Evolutionary conservation across 1,139 yeast species (phyloP).

Genomic region (Yamadazyma conglobata): DNA sequence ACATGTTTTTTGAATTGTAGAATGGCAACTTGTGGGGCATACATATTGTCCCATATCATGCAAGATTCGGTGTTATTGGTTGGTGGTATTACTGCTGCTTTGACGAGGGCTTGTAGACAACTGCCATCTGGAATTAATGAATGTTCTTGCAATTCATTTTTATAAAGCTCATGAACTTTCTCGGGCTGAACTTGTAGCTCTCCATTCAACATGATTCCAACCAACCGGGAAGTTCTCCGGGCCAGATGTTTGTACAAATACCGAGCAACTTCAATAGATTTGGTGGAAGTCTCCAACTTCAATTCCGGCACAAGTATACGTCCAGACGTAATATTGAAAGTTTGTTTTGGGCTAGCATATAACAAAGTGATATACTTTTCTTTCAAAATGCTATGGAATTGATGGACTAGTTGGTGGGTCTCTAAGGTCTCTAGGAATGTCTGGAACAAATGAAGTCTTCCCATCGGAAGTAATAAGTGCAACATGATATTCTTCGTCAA

Average conservation of each 20-base stretch:
- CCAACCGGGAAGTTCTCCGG: constrained; percentile 22
- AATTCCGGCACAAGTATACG: constrained; percentile 1
- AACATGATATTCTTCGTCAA: constrained; percentile 32
- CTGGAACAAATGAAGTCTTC: constrained; percentile 1
- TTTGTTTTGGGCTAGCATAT: constrained; percentile 9
- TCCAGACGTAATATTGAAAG: neutral
- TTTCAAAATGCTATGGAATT: no score
- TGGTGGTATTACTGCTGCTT: constrained; percentile 25
- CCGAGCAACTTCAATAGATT: constrained; percentile 2
- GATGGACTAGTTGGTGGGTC: no score
- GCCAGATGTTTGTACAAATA: no score
- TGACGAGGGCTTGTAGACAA: constrained; percentile 42
- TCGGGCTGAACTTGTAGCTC: constrained; percentile 41
- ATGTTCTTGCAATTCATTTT: constrained; percentile 18
- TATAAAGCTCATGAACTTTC: constrained; percentile 33
- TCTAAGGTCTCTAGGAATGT: neutral
- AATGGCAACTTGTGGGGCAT: constrained; percentile 61
- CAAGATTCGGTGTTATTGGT: constrained; percentile 16
- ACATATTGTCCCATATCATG: constrained; percentile 44
- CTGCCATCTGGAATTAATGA: constrained; percentile 29
- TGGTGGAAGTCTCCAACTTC: neutral
- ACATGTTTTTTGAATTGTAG: constrained; percentile 48
- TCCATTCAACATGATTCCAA: constrained; percentile 43
- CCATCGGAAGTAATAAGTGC: constrained; percentile 26
- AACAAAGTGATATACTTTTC: constrained; percentile 28